Evolutionary conservation across 2,329 filamentous ascomycete species (phyloP), one percentile per base, ranked within the genome.

Genomic region (Botrytis medusae): DNA sequence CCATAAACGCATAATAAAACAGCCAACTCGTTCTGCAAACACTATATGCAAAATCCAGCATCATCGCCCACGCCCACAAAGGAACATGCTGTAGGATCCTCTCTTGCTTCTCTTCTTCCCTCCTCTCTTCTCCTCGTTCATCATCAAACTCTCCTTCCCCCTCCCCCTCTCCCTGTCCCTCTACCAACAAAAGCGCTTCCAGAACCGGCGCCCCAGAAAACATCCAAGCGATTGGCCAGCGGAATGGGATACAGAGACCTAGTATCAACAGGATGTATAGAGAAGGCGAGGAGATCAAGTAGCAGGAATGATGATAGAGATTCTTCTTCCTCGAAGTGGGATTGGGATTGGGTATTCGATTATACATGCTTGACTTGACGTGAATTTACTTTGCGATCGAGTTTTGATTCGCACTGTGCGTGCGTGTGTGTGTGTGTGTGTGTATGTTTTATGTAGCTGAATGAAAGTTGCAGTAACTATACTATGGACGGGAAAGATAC

Each of bases 1-100:
- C 76, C 4, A 81, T 77, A 75, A 86, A 87, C 1, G 83, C 75
- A 76, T 82, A 83, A 72, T 85, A 84, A 0, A 88, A 81, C 1
- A 87, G 82, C 86, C 86, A 87, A 75, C 86, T 87, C 22, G 85
- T 87, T 20, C 85, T 82, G 63, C 81, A 83, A 18, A 87, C 79
- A 3, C 83, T 82, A 76, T 87, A 87, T 0, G 80, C 74, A 4
- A 87, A 78, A 74, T 87, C 86, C 40, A 87, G 75, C 0, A 83
- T 83, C 2, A 83, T 79, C 69, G 87, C 80, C 2, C 86, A 75
- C 1, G 84, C 82, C 85, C 85, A 87, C 3, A 87, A 76, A 2
- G 84, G 84, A 42, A 85, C 77, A 37, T 79, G 80, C 2, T 84
- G 82, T 18, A 87, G 75, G 29, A 87, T 81, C 22, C 85, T 82